Conservation (phyloP, 2,329 filamentous ascomycete species). For the Colletotrichum karsti region DNA sequence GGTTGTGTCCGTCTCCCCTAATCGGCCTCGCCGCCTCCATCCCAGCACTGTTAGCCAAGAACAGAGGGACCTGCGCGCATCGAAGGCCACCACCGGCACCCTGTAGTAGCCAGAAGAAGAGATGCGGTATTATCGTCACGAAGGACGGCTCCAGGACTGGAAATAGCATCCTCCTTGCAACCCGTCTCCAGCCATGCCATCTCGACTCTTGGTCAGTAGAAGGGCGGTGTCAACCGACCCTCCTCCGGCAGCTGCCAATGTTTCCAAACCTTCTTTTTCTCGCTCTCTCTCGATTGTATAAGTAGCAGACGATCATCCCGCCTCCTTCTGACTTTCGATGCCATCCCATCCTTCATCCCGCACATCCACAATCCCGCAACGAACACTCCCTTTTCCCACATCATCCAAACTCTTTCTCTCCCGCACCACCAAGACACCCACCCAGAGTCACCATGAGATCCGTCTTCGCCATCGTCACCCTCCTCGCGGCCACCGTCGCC, state of each 20-base stretch:
- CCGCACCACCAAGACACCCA: background rate
- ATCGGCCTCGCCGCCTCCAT: background rate
- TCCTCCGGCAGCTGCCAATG: background rate
- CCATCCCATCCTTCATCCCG: conserved; percentile 14
- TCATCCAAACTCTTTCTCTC: background rate
- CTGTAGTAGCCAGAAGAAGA: too few species aligned
- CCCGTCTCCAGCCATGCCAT: background rate
- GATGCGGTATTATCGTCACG: background rate
- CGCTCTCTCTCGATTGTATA: background rate
- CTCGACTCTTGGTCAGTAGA: background rate
- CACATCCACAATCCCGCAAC: background rate
- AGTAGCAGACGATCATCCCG: conserved; percentile 7
- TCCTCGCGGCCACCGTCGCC: conserved; percentile 13
- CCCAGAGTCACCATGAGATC: conserved; percentile 6
- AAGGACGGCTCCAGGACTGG: background rate
- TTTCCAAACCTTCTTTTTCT: background rate
- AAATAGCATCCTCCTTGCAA: conserved; percentile 20
- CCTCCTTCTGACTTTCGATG: background rate
- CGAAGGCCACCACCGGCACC: background rate
- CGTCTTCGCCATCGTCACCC: conserved; percentile 4
- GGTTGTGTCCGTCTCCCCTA: background rate
- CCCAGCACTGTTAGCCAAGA: too few species aligned
- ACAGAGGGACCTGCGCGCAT: background rate
- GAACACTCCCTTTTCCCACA: background rate
- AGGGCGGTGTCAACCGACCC: background rate